These are phyloP conservation scores for Boletus semigastroideus DNA, from an alignment of 1,284 basidiomycete species.

Conservation along the genomic window DNA sequence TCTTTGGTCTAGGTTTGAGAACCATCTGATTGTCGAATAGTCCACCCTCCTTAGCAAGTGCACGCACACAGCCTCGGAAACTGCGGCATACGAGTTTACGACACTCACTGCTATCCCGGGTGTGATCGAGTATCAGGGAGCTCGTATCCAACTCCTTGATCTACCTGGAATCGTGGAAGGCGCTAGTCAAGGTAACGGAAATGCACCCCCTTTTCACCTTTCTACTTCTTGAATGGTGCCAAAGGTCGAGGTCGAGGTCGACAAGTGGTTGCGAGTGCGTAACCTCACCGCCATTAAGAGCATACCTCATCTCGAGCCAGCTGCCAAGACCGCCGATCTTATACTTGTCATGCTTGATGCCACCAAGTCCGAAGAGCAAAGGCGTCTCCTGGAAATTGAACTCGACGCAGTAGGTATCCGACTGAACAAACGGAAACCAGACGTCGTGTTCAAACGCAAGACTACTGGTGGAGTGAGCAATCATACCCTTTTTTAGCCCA, in stretches of 20 bases:
- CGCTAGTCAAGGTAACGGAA: slow-evolving; percentile 70
- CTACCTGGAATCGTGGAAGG: slow-evolving; percentile 98
- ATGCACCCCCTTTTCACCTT: neutral
- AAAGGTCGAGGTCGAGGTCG: slow-evolving; percentile 87
- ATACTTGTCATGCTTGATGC: slow-evolving; percentile 96
- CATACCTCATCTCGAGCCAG: slow-evolving; percentile 32
- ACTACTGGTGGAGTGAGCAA: slow-evolving; percentile 85
- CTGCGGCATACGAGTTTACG: slow-evolving; percentile 96
- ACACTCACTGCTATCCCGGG: slow-evolving; percentile 94
- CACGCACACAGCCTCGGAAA: slow-evolving; percentile 86
- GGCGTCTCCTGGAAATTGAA: slow-evolving; percentile 85
- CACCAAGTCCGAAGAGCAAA: slow-evolving; percentile 94
- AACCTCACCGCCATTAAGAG: neutral
- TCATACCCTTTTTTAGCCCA: neutral
- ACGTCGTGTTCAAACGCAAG: slow-evolving; percentile 84
- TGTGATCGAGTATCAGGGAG: slow-evolving; percentile 91
- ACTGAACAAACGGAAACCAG: slow-evolving; percentile 86
- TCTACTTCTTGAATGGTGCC: neutral
- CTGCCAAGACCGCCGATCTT: slow-evolving; percentile 95
- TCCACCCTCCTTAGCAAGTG: slow-evolving; percentile 91
- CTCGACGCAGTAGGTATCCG: slow-evolving; percentile 96
- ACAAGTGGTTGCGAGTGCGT: slow-evolving; percentile 86
- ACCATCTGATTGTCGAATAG: slow-evolving; percentile 38
- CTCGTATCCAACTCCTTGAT: slow-evolving; percentile 92
- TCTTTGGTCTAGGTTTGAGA: neutral